Percentiles rank a stretch among this genome's conserved stretches.
Conservation (phyloP, 768 basidiomycete genomes). For the Amyloporia xantha region DNA sequence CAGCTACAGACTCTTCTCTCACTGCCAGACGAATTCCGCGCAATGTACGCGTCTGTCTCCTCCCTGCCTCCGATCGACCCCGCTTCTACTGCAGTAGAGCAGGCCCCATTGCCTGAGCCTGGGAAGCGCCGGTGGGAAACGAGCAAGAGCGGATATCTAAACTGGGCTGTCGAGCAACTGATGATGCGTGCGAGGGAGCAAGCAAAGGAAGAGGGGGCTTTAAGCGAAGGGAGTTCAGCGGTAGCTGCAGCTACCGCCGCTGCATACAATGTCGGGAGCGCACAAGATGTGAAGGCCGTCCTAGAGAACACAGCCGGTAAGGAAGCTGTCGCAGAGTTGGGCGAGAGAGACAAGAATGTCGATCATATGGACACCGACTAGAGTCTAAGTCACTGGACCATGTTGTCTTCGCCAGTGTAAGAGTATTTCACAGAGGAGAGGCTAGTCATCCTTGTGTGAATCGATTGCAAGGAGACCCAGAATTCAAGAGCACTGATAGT, state of each 20-base stretch:
- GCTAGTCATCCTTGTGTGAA: no score
- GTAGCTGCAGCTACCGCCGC: constrained; percentile 14
- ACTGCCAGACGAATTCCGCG: constrained; percentile 35
- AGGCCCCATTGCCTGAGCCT: constrained; percentile 33
- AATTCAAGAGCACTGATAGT: no score
- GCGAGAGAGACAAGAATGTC: not conserved
- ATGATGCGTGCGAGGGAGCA: constrained; percentile 27
- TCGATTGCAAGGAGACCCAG: no score
- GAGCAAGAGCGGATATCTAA: constrained; percentile 64
- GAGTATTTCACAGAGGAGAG: no score
- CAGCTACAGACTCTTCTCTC: constrained; percentile 33
- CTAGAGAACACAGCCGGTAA: constrained; percentile 8
- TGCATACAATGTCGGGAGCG: constrained; percentile 14
- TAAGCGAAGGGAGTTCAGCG: constrained; percentile 16
- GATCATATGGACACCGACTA: not conserved
- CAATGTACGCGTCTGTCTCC: constrained; percentile 42
- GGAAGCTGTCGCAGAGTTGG: not conserved
- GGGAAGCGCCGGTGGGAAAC: constrained; percentile 78
- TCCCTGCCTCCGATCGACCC: constrained; percentile 35
- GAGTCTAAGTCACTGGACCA: no score
- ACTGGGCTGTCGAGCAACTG: constrained; percentile 66
- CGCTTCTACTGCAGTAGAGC: constrained; percentile 9
- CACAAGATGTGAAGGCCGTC: constrained; percentile 16
- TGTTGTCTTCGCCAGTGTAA: no score
- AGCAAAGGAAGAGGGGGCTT: constrained; percentile 11